Evolutionary conservation across 352 stramenopile species (phyloP).

Genomic region (Blastocystis hominis): DNA sequence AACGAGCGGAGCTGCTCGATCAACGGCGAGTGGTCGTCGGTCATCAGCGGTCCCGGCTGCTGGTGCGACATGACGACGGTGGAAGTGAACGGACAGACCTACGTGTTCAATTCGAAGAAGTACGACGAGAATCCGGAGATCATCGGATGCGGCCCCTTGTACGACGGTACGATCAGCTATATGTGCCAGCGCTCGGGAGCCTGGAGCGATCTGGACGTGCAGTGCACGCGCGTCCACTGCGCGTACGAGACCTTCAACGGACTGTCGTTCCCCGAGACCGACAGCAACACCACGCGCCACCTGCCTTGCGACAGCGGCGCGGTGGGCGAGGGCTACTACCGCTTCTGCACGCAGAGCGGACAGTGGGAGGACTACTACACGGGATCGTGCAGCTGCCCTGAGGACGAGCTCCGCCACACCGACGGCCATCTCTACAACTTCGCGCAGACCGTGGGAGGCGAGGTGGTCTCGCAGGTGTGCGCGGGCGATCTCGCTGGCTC

Average conservation of each 20-base stretch:
- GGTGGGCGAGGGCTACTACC: background rate
- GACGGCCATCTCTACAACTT: slow-evolving; percentile 21
- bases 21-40: slow-evolving; percentile 20
- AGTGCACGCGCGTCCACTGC: slow-evolving; percentile 10
- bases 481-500: background rate
- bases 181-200: background rate
- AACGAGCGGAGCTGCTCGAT: background rate
- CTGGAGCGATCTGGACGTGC: slow-evolving; percentile 26
- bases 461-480: background rate
- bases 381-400: slow-evolving; percentile 6
- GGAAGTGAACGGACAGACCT: background rate
- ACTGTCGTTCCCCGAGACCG: background rate
- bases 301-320: background rate
- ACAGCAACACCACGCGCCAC: background rate
- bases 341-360: slow-evolving; percentile 16
- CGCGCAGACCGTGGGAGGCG: background rate
- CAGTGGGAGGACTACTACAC: background rate
- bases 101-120: background rate
- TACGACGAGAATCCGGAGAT: background rate
- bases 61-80: background rate
- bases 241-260: background rate
- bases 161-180: background rate
- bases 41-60: background rate
- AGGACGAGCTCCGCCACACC: background rate
- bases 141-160: background rate